Conservation (phyloP, 1,284 basidiomycete species). For the Boletus semigastroideus region DNA sequence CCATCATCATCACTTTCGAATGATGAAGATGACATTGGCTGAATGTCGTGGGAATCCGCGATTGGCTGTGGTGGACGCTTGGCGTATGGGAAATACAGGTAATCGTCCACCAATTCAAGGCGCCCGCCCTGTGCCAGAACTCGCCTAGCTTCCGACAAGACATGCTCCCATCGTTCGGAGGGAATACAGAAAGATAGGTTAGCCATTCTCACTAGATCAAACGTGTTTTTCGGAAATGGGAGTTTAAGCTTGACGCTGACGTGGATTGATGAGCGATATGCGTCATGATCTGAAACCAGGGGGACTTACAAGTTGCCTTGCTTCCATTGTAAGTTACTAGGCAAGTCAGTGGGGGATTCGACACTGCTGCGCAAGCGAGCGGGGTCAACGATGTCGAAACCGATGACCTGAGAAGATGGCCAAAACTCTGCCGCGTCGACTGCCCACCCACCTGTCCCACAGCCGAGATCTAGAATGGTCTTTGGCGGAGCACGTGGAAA, state of each 20-base stretch:
- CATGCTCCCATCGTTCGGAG: slow-evolving; percentile 51
- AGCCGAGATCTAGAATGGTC: slow-evolving; percentile 69
- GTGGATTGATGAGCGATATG: slow-evolving; percentile 11
- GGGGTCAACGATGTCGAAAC: slow-evolving; percentile 63
- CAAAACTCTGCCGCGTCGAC: slow-evolving; percentile 58
- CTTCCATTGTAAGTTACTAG: slow-evolving; percentile 53
- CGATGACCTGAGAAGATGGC: slow-evolving; percentile 55
- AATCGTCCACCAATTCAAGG: slow-evolving; percentile 71
- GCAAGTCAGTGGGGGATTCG: slow-evolving; percentile 44
- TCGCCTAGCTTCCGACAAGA: slow-evolving; percentile 58
- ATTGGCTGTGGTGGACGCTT: slow-evolving; percentile 22
- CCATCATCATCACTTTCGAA: slow-evolving; percentile 8
- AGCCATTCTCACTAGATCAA: slow-evolving; percentile 71
- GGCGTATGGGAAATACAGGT: slow-evolving; percentile 59
- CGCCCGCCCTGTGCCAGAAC: slow-evolving; percentile 60
- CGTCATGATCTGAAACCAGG: neutral
- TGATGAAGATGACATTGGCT: slow-evolving; percentile 14
- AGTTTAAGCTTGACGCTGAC: slow-evolving; percentile 53
- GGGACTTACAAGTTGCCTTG: slow-evolving; percentile 64
- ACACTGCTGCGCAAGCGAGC: slow-evolving; percentile 33
- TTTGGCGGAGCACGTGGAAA: slow-evolving; percentile 51
- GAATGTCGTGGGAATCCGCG: slow-evolving; percentile 2
- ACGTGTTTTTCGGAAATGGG: slow-evolving; percentile 59
- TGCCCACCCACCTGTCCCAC: slow-evolving; percentile 67
- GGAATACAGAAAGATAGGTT: slow-evolving; percentile 63